These are phyloP conservation scores for Phytophthora tentaculata DNA, from an alignment of 352 stramenopile species.

Conservation along the genomic window DNA sequence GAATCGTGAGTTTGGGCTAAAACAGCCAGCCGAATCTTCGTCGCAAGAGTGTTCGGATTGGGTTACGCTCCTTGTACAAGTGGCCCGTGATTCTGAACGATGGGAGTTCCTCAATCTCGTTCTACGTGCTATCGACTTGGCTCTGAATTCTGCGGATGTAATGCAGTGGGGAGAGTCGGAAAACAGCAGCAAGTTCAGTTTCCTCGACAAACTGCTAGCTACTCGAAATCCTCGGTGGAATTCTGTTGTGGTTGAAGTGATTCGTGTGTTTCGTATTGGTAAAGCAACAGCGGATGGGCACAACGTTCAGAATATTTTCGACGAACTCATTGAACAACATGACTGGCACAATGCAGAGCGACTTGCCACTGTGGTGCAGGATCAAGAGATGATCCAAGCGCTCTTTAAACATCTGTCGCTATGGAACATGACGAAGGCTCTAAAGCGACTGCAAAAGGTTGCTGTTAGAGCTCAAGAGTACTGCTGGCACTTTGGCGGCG, in stretches of 20 bases:
- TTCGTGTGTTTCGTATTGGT: slow-evolving; percentile 46
- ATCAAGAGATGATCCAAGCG: slow-evolving; percentile 36
- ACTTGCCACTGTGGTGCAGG: slow-evolving; percentile 29
- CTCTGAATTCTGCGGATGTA: slow-evolving; percentile 1
- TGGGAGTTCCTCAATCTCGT: slow-evolving; percentile 61
- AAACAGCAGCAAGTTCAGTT: slow-evolving; percentile 6
- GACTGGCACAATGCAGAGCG: slow-evolving; percentile 63
- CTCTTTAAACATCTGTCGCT: slow-evolving; percentile 41
- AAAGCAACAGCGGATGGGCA: slow-evolving; percentile 7
- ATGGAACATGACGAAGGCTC: slow-evolving; percentile 56
- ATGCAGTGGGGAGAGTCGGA: slow-evolving; percentile 5
- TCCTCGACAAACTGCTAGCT: slow-evolving; percentile 41
- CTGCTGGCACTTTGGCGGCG: neutral
- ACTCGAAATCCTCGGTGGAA: slow-evolving; percentile 45
- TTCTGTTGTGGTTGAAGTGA: slow-evolving; percentile 52
- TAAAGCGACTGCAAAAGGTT: slow-evolving; percentile 58
- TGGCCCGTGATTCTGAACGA: slow-evolving; percentile 28
- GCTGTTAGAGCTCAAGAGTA: neutral
- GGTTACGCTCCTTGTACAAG: slow-evolving; percentile 31
- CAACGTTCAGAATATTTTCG: slow-evolving; percentile 31
- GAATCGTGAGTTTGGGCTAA: slow-evolving; percentile 3
- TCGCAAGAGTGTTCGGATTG: slow-evolving; percentile 18
- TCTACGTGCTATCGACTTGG: slow-evolving; percentile 45
- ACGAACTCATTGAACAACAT: slow-evolving; percentile 37
- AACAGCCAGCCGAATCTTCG: neutral